Conservation (phyloP, 2,329 filamentous ascomycete genomes). For the Penicillium verrucosum region DNA sequence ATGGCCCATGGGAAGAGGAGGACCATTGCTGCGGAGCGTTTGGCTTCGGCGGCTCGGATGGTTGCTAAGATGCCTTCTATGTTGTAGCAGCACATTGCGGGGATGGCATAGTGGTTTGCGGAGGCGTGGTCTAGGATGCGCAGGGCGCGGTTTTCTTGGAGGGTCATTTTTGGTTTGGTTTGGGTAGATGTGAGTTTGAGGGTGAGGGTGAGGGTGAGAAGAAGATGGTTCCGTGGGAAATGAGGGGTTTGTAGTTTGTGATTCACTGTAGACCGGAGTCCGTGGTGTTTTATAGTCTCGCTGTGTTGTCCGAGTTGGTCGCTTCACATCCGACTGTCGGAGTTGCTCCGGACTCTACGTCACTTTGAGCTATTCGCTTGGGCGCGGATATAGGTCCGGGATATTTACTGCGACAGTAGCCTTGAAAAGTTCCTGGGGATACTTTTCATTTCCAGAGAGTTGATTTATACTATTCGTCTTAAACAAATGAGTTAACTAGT, state of each 20-base stretch:
- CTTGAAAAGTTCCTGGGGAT: neutral
- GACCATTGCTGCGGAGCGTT: slow-evolving; percentile 65
- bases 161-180: slow-evolving; percentile 35
- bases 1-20: slow-evolving; percentile 73
- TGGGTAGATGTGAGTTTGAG: slow-evolving; percentile 17
- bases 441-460: neutral
- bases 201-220: neutral
- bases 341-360: slow-evolving; percentile 4
- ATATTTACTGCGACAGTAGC: neutral
- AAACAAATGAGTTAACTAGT: neutral
- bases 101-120: slow-evolving; percentile 56
- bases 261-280: neutral
- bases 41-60: slow-evolving; percentile 65
- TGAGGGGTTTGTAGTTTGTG: neutral
- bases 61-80: slow-evolving; percentile 68
- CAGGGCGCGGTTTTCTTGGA: slow-evolving; percentile 51
- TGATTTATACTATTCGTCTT: neutral
- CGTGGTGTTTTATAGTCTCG: slow-evolving; percentile 1
- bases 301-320: neutral
- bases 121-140: slow-evolving; percentile 57
- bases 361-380: neutral
- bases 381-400: neutral
- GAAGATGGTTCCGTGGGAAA: neutral
- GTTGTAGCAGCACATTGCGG: slow-evolving; percentile 65
- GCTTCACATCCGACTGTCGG: slow-evolving; percentile 6